Base-by-base conservation (phyloP, 352 stramenopile genomes). In the Phytophthora brassicae region DNA sequence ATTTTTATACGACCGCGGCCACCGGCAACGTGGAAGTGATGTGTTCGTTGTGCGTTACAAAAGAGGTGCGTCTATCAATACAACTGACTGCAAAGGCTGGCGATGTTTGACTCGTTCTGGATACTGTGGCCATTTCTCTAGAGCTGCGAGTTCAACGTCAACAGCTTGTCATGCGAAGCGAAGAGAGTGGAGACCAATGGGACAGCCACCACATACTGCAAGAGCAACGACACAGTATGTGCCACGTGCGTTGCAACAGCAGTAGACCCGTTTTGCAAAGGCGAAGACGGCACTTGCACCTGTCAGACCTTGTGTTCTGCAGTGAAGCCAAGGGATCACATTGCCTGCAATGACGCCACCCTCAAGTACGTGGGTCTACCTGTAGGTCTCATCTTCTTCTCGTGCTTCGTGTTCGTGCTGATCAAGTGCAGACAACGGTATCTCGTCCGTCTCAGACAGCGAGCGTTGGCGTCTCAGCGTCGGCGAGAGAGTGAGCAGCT, bases 11-110 rank as follows among this genome's bases (percentile, higher is more conserved):
- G n/a, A n/a, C n/a, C n/a, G n/a, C n/a, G n/a, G n/a, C 79, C 44
- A 23, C 62, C 6, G 85, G 78, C 66, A 50, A 81, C 39, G 53
- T 81, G 20, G 52, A 74, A 43, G 31, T 28, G 31, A 67, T 80
- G 49, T 87, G 78, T 55, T 19, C 54, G 9, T 31, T 64, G 35
- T 87, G 78, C 55, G 48, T 81, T 8, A 51, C 26, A n/a, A 70
- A 61, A 0, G 63, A 35, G 44, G 74, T 83, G 51, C 13, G 64
- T 56, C 14, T 14, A 4, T 7, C 28, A 13, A 1, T 19, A 6
- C 24, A 24, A 38, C 35, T 50, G 7, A 43, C 5, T 33, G 31
- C 11, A 16, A 16, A 17, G 1, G 23, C 29, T 20, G 29, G 11
- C 28, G 23, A 31, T 14, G 14, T 22, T 23, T 43, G 31, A 38